phyloP scores from a whole-genome alignment of 163 green algal species.

The Trebouxiophyceae sp. region DNA sequence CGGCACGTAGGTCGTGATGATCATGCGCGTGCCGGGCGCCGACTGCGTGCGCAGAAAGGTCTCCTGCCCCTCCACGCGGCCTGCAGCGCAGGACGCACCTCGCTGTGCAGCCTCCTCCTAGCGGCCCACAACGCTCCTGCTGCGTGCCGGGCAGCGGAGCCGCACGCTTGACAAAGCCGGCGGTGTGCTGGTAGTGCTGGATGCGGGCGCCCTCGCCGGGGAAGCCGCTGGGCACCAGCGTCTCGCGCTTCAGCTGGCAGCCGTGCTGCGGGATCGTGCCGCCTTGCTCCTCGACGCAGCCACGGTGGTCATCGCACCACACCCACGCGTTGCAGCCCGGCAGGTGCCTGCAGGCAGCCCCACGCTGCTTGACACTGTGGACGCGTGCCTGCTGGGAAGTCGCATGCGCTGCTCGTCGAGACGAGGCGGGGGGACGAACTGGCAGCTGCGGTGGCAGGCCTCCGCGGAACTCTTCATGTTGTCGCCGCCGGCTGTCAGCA shows the following conservation, averaged over 20 bases:
- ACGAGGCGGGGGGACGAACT: no score
- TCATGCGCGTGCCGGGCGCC: slow-evolving; percentile 1
- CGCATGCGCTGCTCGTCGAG: no score
- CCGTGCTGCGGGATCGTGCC: not conserved
- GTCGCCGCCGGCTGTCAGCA: not conserved
- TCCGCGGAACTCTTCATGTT: not conserved
- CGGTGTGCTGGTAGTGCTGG: not conserved
- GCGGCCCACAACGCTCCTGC: no score
- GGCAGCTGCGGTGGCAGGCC: not conserved
- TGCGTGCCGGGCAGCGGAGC: no score
- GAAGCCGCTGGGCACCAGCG: slow-evolving; percentile 6
- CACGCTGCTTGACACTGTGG: no score
- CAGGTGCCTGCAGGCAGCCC: no score
- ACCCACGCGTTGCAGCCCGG: slow-evolving; percentile 8
- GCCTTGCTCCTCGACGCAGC: slow-evolving; percentile 2
- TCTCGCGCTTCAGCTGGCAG: slow-evolving; percentile 10
- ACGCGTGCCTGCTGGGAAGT: no score
- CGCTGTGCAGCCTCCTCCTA: no score
- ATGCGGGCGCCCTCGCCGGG: not conserved
- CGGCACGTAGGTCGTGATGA: slow-evolving; percentile 9
- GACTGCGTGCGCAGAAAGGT: slow-evolving; percentile 12
- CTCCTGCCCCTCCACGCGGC: not conserved
- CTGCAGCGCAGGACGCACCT: no score
- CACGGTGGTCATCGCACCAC: slow-evolving; percentile 2
- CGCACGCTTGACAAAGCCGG: slow-evolving; percentile 9